phyloP scores from a whole-genome alignment of 306 rosid species.

The Glycyrrhiza uralensis region DNA sequence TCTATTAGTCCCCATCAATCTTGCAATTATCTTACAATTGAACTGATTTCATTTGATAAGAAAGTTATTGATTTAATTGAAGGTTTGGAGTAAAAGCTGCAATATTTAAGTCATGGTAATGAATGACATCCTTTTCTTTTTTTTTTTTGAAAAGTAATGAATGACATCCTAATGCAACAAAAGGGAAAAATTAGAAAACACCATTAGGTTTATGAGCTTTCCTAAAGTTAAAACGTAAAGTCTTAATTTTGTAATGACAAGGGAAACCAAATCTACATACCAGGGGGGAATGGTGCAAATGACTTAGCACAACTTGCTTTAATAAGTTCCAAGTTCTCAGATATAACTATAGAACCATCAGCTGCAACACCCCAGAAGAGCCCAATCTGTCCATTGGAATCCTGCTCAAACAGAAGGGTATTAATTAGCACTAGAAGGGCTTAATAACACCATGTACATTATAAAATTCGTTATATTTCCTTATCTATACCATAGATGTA shows the following conservation, averaged over 20 bases:
- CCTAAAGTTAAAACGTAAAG: not conserved
- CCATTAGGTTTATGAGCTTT: not conserved
- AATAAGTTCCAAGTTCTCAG: slow-evolving; percentile 59
- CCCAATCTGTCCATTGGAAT: slow-evolving; percentile 53
- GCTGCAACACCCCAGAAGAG: slow-evolving; percentile 82
- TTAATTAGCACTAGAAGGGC: not conserved
- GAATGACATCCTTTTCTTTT: not conserved
- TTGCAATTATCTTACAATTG: not conserved
- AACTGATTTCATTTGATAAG: not conserved
- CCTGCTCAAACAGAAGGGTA: slow-evolving; percentile 44
- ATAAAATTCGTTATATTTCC: not conserved
- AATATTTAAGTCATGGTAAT: not conserved
- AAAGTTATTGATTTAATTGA: no score
- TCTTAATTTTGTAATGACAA: not conserved
- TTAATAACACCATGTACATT: not conserved
- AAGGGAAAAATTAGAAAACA: not conserved
- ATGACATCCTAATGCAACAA: not conserved
- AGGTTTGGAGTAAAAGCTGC: not conserved
- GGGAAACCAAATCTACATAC: slow-evolving; percentile 33
- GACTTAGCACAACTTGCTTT: slow-evolving; percentile 87
- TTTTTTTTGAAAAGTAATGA: no score
- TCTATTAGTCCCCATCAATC: not conserved
- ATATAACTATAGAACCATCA: slow-evolving; percentile 80
- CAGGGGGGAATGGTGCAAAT: slow-evolving; percentile 85
- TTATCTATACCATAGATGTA: no score